Percentiles rank a stretch among this genome's conserved stretches.
Conservation (phyloP, 805 yeast species). For the Wickerhamiella qilinensis region DNA sequence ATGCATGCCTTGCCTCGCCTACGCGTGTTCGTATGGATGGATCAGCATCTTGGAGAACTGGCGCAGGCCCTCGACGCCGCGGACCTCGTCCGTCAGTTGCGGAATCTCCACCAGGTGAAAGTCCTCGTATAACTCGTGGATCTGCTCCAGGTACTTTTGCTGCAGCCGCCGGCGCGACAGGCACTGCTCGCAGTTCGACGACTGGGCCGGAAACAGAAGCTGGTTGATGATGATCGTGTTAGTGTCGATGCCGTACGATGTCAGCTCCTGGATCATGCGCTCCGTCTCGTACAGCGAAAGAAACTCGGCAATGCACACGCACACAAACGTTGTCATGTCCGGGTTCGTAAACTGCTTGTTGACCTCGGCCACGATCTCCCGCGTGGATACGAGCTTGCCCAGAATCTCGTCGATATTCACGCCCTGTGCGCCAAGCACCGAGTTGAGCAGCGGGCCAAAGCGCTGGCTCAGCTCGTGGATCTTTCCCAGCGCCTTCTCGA, state of each 20-base stretch:
- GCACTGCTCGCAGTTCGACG: slow-evolving; percentile 71
- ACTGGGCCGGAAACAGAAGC: slow-evolving; percentile 63
- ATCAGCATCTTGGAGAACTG: slow-evolving; percentile 70
- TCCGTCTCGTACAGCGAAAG: slow-evolving; percentile 93
- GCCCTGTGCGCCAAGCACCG: slow-evolving; percentile 45
- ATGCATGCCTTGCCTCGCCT: too few species aligned
- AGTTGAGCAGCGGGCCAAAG: slow-evolving; percentile 79
- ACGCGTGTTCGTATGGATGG: slow-evolving; percentile 28
- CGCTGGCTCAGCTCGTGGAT: slow-evolving; percentile 72
- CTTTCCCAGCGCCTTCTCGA: slow-evolving; percentile 74
- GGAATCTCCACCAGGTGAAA: slow-evolving; percentile 95
- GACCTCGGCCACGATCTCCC: slow-evolving; percentile 69
- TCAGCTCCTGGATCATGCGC: slow-evolving; percentile 91
- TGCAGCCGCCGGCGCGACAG: slow-evolving; percentile 91
- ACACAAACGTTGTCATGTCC: slow-evolving; percentile 78
- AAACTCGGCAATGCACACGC: slow-evolving; percentile 96
- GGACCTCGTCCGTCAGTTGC: slow-evolving; percentile 80
- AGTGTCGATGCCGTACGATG: slow-evolving; percentile 90
- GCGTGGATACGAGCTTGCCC: slow-evolving; percentile 62
- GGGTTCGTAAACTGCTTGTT: slow-evolving; percentile 93
- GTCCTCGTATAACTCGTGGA: slow-evolving; percentile 91
- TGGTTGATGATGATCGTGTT: slow-evolving; percentile 94
- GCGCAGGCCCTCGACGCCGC: slow-evolving; percentile 77
- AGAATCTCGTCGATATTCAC: slow-evolving; percentile 44
- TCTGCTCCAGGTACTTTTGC: slow-evolving; percentile 83